Evolutionary conservation across 2,329 filamentous ascomycete species (phyloP), one percentile per base, ranked within the genome.

Genomic region (Massarina eburnea): DNA sequence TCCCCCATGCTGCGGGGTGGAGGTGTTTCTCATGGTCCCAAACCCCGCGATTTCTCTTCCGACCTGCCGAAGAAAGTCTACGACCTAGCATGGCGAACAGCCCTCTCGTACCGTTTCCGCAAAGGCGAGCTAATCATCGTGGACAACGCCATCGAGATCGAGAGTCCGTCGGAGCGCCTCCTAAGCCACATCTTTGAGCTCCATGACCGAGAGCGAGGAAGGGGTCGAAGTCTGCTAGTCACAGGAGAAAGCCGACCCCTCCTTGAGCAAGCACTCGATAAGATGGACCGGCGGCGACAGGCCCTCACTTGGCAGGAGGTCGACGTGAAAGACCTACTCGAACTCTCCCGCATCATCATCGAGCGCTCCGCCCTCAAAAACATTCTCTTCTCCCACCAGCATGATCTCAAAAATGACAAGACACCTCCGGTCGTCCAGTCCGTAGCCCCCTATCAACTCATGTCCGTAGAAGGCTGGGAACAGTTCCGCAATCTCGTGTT

Each of bases 1-100:
- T 90, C 84, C 36, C 94, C 94, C 2, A 81, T 95, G 70, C 74
- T 90, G 33, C 80, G 80, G 51, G 94, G 94, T 54, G 94, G 94
- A 71, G 92, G 91, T 72, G 92, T 95, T 59, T 78, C 84, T 0
- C 89, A 91, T 64, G 94, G 94, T n/a, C 94, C 94, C 21, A 85
- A 91, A 60, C 91, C 91, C 20, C 82, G 94, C 68, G 90, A 97
- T 74, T 99, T 99, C 67, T 82, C 83, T 49, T 95, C 91, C 18
- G 80, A 81, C 14, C 78, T 99, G 44, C 91, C 87, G 60, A 80
- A 81, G 66, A 97, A 97, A 76, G 83, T 96, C 38, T 99, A 99
- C 75, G 91, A 97, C 72, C 80, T 95, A 60, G 94, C 94, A 8
- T 97, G 90, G 89, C 84, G 94, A 66, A 97, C 88, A 34, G 94